A percentile compares a stretch with the other conserved stretches of the same genome.
phyloP scores from a whole-genome alignment of 176 grass and related monocot genomes.

The Bromus sterilis region DNA sequence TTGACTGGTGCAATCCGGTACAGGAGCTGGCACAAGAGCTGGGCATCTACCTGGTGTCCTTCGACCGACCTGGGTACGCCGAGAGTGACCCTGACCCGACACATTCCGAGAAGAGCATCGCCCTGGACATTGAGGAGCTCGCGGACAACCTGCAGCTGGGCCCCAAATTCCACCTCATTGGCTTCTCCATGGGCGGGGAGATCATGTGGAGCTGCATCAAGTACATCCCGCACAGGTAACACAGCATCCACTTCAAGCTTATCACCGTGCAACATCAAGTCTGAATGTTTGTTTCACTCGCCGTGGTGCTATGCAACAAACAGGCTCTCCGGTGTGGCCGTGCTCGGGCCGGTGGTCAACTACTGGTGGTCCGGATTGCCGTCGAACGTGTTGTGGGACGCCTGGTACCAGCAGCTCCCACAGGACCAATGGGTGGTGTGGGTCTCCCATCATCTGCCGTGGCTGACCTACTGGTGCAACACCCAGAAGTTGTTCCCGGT shows the following conservation, averaged over 20 bases:
- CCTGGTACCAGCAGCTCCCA: slow-evolving; percentile 52
- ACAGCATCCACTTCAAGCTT: neutral
- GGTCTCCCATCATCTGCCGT: slow-evolving; percentile 65
- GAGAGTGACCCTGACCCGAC: slow-evolving; percentile 64
- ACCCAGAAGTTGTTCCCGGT: slow-evolving; percentile 56
- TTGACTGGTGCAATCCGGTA: neutral
- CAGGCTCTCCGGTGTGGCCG: slow-evolving; percentile 60
- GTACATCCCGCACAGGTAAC: slow-evolving; percentile 64
- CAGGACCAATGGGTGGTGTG: slow-evolving; percentile 65
- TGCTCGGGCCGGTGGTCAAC: slow-evolving; percentile 61
- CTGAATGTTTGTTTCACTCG: neutral
- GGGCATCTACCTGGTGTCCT: slow-evolving; percentile 58
- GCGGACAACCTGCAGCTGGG: slow-evolving; percentile 65
- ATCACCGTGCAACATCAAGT: neutral
- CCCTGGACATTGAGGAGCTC: slow-evolving; percentile 61
- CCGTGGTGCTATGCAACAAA: neutral
- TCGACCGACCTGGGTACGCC: slow-evolving; percentile 70
- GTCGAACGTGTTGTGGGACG: slow-evolving; percentile 44
- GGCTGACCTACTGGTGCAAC: slow-evolving; percentile 95
- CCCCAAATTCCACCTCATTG: slow-evolving; percentile 51
- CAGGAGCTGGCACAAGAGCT: slow-evolving; percentile 58
- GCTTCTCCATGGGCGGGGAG: slow-evolving; percentile 66
- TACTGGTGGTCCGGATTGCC: slow-evolving; percentile 81
- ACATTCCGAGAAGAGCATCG: slow-evolving; percentile 39
- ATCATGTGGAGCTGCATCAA: slow-evolving; percentile 78